Conservation (phyloP, 1,284 basidiomycete genomes). For the Melampsora larici-populina region DNA sequence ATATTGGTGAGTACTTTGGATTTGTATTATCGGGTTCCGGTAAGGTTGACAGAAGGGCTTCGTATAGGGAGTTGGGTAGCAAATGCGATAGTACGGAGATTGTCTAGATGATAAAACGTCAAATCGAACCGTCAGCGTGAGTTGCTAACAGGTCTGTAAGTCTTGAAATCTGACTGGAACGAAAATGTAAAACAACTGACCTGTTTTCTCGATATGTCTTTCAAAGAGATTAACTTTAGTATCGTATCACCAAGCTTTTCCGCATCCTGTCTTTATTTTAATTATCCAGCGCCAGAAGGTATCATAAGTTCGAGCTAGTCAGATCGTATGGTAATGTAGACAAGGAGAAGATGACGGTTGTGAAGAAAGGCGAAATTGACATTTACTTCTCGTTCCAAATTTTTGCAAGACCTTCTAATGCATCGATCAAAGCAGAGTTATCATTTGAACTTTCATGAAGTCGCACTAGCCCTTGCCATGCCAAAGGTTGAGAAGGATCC, state of each 20-base stretch:
- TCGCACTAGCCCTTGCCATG: constrained; percentile 33
- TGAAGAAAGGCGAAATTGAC: background rate
- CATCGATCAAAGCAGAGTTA: constrained; percentile 4
- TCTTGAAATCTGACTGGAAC: too few species aligned
- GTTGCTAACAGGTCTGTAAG: too few species aligned
- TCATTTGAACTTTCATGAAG: constrained; percentile 26
- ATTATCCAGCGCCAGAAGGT: background rate
- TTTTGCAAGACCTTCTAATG: constrained; percentile 1
- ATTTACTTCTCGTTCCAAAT: constrained; percentile 40
- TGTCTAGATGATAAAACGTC: constrained; percentile 58
- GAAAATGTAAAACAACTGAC: constrained; percentile 14
- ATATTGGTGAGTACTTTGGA: constrained; percentile 60
- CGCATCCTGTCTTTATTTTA: constrained; percentile 23
- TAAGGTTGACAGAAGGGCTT: constrained; percentile 64
- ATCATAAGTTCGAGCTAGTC: background rate
- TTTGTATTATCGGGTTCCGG: constrained; percentile 72
- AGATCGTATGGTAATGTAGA: background rate
- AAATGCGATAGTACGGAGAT: constrained; percentile 66
- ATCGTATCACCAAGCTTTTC: constrained; percentile 36
- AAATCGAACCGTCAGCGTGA: background rate
- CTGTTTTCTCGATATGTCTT: constrained; percentile 30
- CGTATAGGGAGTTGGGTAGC: constrained; percentile 71
- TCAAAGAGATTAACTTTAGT: constrained; percentile 24
- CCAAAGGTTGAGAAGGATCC: constrained; percentile 31
- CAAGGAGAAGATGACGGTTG: background rate